A percentile compares a stretch with the other conserved stretches of the same genome.
phyloP scores from a whole-genome alignment of 306 rosid species.

The Fagus sylvatica region DNA sequence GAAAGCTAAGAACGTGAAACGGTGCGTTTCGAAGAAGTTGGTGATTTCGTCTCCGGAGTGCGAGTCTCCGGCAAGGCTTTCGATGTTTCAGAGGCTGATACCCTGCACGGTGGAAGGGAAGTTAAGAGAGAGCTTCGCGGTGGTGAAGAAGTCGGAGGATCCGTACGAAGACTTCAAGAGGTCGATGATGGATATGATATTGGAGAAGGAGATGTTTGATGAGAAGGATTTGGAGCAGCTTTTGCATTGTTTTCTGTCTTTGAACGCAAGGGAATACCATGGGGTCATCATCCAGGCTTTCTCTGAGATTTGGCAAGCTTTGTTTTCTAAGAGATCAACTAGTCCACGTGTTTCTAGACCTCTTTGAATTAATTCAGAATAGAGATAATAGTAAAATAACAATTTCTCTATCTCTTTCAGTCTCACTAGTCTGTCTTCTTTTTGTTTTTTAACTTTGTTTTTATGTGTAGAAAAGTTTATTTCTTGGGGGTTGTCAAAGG shows the following conservation, averaged over 20 bases:
- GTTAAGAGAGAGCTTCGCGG: conserved; percentile 57
- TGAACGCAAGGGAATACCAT: conserved; percentile 43
- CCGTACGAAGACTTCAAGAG: conserved; percentile 61
- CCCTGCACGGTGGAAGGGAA: conserved; percentile 59
- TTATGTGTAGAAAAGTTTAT: not conserved
- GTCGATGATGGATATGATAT: conserved; percentile 65
- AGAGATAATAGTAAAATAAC: not conserved
- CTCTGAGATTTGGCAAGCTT: conserved; percentile 50
- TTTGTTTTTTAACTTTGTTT: not conserved
- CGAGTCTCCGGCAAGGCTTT: conserved; percentile 55
- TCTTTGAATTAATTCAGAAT: not conserved
- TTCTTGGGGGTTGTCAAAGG: no score
- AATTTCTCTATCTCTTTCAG: no score
- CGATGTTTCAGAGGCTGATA: conserved; percentile 55
- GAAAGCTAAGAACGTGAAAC: conserved; percentile 17
- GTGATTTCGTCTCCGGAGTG: conserved; percentile 11
- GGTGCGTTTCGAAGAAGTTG: conserved; percentile 23
- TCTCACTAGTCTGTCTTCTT: not conserved
- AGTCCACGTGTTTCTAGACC: conserved; percentile 22
- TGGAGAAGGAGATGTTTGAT: conserved; percentile 60
- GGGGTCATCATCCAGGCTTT: conserved; percentile 44
- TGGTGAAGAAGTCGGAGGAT: conserved; percentile 61
- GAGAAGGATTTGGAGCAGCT: conserved; percentile 51
- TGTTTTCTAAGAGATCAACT: conserved; percentile 35
- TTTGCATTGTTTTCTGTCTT: conserved; percentile 50